Evolutionary conservation across 768 basidiomycete genomes (phyloP), one percentile per base, ranked within the genome.

Genomic region (Lyophyllum atratum): DNA sequence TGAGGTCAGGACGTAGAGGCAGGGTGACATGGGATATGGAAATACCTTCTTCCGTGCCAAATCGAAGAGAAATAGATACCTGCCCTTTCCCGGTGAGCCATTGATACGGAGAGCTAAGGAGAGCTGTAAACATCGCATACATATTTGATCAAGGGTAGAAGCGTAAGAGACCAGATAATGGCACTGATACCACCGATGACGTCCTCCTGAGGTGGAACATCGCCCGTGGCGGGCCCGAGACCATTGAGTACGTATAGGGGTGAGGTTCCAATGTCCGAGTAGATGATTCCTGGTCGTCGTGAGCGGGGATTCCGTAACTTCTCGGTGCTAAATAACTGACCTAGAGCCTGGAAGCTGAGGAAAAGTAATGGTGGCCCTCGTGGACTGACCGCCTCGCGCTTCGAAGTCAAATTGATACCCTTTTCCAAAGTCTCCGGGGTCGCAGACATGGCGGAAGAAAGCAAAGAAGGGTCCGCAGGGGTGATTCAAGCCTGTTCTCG

Each of bases 211-310:
- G 79, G 69, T 0, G 86, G 87, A 0, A 74, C 65, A 0, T 80
- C 81, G 4, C 62, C 53, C 1, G 80, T 37, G n/a, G n/a, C n/a
- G 2, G 84, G 76, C 81, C 84, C 89, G 14, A 89, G 80, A 9
- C 85, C 85, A 63, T 86, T 87, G 26, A 88, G 66, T 2, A 84
- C 81, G 67, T 89, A 89, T 14, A 87, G 67, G 0, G 86, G 85
- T 0, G 82, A 85, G 0, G 86, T 87, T 6, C 86, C 79, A 55
- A 81, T 78, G 60, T 78, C 80, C 2, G 76, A 78, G 59, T 80
- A 80, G 43, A 81, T 78, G 33, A 81, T 78, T 6, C 79, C 79
- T 81, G 40, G 26, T 25, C n/a, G 52, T 17, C 31, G 22, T 43
- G 39, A 46, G 33, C 46, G 17, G 17, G 14, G 28, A 14, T 21